A percentile compares a stretch with the other conserved stretches of the same genome.
phyloP scores from a whole-genome alignment of 2,329 filamentous ascomycete genomes.

The Aspergillus eucalypticola region DNA sequence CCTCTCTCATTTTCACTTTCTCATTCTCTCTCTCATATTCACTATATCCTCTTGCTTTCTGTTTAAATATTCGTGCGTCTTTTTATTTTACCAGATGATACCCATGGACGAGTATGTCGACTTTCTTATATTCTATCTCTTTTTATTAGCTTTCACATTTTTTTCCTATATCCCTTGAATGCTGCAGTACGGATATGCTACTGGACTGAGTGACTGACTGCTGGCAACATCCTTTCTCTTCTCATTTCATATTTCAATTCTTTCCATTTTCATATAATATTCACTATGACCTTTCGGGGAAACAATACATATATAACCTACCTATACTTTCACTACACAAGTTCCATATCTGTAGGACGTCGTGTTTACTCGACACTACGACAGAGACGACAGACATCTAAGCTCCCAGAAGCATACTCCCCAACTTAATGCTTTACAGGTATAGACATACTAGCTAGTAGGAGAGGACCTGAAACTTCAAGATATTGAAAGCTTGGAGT shows the following conservation, averaged over 20 bases:
- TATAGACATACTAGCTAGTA: background rate
- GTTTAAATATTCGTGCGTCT: constrained; percentile 1
- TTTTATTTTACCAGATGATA: constrained; percentile 10
- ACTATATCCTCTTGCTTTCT: background rate
- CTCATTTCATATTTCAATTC: too few relatives aligned
- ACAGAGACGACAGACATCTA: background rate
- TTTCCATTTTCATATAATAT: background rate
- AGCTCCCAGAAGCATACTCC: too few relatives aligned
- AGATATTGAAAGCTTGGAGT: background rate
- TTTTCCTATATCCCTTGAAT: background rate
- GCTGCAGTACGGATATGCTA: background rate
- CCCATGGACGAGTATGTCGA: constrained; percentile 4
- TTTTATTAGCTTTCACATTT: background rate
- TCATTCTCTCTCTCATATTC: background rate
- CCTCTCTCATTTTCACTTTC: background rate
- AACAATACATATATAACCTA: background rate
- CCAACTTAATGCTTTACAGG: too few relatives aligned
- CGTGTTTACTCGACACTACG: background rate
- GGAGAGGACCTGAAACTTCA: background rate
- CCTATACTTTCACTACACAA: background rate
- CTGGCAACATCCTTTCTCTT: too few relatives aligned
- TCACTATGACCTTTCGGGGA: background rate
- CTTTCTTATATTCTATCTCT: background rate
- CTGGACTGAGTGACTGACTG: too few relatives aligned
- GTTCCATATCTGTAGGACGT: background rate